Evolutionary conservation across 495 filamentous ascomycete genomes (phyloP), one percentile per base, ranked within the genome.

Genomic region (Pyrenopolyporus hunteri): DNA sequence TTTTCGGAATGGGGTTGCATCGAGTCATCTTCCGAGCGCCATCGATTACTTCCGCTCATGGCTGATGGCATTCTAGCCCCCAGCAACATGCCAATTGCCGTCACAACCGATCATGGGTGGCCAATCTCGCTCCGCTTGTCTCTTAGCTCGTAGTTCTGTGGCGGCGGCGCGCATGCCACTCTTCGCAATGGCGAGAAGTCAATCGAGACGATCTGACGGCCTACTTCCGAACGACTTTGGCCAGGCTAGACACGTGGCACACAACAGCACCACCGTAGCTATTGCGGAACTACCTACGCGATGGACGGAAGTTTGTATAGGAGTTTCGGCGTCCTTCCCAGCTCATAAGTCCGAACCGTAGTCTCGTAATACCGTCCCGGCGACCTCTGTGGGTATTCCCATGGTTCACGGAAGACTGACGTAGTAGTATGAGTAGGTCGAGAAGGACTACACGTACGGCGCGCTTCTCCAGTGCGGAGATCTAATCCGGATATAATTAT

Each of bases 1-100:
- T 52, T 36, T 56, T 61, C 63, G 63, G 57, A 44, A 61, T 53
- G 26, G 23, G 32, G 63, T 57, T 46, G 46, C 57, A 52, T 48
- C 52, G 28, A 42, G 40, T 42, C 45, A 36, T 49, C 52, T 61
- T 53, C 63, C 63, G 63, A 61, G 40, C 45, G 55, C 39, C 56
- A 59, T 51, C 36, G n/a, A 47, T 51, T 25, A 35, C 23, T 55
- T 47, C 37, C 51, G n/a, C 37, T 42, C 17, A 56, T 62, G 43
- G 43, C 25, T 49, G 51, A 48, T 51, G 42, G 25, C 50, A 57
- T 59, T 35, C 16, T 29, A 5, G 9, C 22, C 50, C 43, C 32
- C 50, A 39, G 43, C 56, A 49, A 16, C 23, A 65, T 65, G 62
- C 56, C 14, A 46, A 50, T 42, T 56, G 55, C 56, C 62, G 50